Percentiles rank a stretch among this genome's conserved stretches.
phyloP scores from a whole-genome alignment of 495 filamentous ascomycete genomes.

The Daldinia caldariorum region DNA sequence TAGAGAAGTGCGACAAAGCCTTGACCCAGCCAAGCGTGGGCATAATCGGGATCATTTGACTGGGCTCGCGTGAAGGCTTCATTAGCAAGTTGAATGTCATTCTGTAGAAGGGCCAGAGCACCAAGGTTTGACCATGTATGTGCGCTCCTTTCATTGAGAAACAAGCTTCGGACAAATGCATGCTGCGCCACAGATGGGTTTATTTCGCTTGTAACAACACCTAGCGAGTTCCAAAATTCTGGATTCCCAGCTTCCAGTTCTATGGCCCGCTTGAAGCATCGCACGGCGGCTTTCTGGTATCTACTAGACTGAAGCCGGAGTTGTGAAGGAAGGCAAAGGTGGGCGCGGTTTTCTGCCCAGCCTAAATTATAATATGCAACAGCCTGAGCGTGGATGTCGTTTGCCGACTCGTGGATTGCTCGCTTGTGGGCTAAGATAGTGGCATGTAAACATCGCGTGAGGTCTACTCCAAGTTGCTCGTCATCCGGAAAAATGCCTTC shows the following conservation, averaged over 20 bases:
- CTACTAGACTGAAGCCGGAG: constrained; percentile 63
- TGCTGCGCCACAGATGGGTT: constrained; percentile 93
- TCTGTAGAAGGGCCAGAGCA: constrained; percentile 82
- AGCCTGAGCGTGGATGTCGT: constrained; percentile 89
- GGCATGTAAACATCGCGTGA: constrained; percentile 66
- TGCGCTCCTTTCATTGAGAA: constrained; percentile 87
- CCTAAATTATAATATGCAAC: constrained; percentile 97
- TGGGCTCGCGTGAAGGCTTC: constrained; percentile 90
- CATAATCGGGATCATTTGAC: constrained; percentile 91
- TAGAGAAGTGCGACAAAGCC: constrained; percentile 80
- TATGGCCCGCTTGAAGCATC: constrained; percentile 96
- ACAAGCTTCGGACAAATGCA: constrained; percentile 88
- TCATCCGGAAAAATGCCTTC: constrained; percentile 55
- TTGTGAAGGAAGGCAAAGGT: constrained; percentile 64
- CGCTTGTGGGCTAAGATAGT: constrained; percentile 88
- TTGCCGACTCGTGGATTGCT: constrained; percentile 74
- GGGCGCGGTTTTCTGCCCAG: constrained; percentile 88
- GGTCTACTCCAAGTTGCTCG: constrained; percentile 59
- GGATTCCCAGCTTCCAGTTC: constrained; percentile 94
- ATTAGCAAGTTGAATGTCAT: constrained; percentile 83
- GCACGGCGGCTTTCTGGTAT: constrained; percentile 82
- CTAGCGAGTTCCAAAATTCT: constrained; percentile 98
- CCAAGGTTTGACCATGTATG: constrained; percentile 92
- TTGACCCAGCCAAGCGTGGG: constrained; percentile 93
- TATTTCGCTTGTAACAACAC: constrained; percentile 83